A percentile compares a stretch with the other conserved stretches of the same genome.
Evolutionary conservation across 208 protist species (phyloP).

Genomic region (Phytomonas francai): DNA sequence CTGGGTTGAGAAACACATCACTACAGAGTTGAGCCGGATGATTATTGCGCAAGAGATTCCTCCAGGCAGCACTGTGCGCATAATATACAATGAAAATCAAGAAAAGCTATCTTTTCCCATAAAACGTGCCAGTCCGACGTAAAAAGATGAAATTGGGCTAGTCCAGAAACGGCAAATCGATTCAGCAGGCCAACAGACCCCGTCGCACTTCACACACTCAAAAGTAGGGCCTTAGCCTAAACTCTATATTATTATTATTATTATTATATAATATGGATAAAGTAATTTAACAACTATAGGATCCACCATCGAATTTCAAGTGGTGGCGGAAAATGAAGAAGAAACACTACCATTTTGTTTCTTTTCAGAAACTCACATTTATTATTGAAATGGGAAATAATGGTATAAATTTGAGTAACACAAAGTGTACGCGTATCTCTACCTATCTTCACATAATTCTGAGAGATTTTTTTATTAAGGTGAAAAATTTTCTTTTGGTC

Average conservation of each 20-base stretch:
- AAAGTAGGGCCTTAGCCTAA: background rate
- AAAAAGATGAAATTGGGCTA: background rate
- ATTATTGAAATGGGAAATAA: background rate
- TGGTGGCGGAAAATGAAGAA: background rate
- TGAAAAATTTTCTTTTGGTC: constrained; percentile 11
- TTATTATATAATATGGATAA: background rate
- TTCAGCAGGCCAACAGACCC: background rate
- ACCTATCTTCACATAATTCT: background rate
- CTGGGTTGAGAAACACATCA: constrained; percentile 86
- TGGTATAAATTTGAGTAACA: background rate
- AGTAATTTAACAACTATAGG: background rate
- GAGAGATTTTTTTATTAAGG: background rate
- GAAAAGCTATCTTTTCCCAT: constrained; percentile 52
- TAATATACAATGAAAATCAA: constrained; percentile 29
- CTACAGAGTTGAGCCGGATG: constrained; percentile 83
- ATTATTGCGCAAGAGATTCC: constrained; percentile 71
- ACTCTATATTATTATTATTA: constrained; percentile 7
- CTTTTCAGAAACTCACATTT: constrained; percentile 6
- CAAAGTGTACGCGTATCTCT: background rate
- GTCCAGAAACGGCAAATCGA: background rate
- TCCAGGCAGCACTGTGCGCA: constrained; percentile 57
- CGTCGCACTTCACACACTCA: background rate
- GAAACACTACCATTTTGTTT: background rate
- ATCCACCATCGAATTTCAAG: background rate
- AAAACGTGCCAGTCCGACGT: constrained; percentile 22